phyloP scores from a whole-genome alignment of 176 grass and related monocot species.

The Urochloa ruziziensis region DNA sequence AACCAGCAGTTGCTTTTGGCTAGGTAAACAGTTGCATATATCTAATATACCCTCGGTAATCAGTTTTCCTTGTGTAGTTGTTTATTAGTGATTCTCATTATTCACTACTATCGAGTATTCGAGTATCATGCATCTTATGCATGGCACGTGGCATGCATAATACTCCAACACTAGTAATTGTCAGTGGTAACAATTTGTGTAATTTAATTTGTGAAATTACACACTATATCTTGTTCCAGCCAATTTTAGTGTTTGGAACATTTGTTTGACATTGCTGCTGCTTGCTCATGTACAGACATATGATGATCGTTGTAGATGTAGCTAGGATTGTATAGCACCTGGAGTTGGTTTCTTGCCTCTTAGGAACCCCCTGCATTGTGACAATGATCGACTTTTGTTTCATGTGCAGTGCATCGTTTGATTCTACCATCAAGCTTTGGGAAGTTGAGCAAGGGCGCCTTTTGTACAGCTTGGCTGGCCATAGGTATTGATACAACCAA shows the following conservation, averaged over 20 bases:
- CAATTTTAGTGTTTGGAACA: neutral
- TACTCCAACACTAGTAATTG: too few species aligned
- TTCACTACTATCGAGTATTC: too few species aligned
- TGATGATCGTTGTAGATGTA: neutral
- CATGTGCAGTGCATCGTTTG: constrained; percentile 78
- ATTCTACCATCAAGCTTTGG: constrained; percentile 96
- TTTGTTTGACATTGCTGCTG: neutral
- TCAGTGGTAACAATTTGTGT: neutral
- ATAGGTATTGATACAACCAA: constrained; percentile 51
- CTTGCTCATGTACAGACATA: neutral
- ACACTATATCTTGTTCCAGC: neutral
- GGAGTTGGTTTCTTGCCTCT: neutral
- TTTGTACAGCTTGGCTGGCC: constrained; percentile 85
- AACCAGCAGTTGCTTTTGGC: constrained; percentile 91
- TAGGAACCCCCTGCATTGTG: neutral
- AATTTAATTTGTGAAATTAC: neutral
- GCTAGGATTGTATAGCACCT: neutral
- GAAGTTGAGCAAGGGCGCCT: constrained; percentile 77
- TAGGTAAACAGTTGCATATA: constrained; percentile 43
- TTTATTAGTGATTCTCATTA: neutral
- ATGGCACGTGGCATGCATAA: too few species aligned
- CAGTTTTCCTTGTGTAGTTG: neutral
- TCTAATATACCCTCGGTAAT: neutral
- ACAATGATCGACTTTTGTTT: constrained; percentile 17
- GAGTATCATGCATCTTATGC: too few species aligned